phyloP scores from a whole-genome alignment of 2,329 filamentous ascomycete species.

The Trichothecium sympodiale region DNA sequence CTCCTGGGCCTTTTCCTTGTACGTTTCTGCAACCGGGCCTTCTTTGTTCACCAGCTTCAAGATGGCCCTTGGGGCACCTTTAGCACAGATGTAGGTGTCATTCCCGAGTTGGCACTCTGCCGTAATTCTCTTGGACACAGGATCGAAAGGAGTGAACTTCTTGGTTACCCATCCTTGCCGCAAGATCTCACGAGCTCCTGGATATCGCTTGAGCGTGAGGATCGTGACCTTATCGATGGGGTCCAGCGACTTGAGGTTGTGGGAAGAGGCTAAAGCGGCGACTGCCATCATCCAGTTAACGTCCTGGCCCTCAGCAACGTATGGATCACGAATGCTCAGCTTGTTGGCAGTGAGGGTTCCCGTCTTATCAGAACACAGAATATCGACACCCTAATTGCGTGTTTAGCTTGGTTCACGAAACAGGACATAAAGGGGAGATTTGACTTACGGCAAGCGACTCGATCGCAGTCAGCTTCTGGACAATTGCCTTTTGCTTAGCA shows the following conservation, averaged over 20 bases:
- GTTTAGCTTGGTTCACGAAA: conserved; percentile 3
- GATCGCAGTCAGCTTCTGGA: conserved; percentile 70
- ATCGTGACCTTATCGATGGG: conserved; percentile 74
- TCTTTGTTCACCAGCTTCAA: conserved; percentile 48
- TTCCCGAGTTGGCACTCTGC: conserved; percentile 57
- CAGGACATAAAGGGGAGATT: background rate
- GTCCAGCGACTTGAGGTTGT: conserved; percentile 69
- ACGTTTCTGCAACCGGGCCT: conserved; percentile 41
- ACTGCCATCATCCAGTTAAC: conserved; percentile 81
- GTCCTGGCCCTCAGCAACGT: conserved; percentile 65
- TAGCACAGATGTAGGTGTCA: conserved; percentile 62
- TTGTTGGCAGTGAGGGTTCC: conserved; percentile 68
- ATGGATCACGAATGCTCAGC: conserved; percentile 66
- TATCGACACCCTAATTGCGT: conserved; percentile 47
- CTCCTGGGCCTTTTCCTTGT: conserved; percentile 62
- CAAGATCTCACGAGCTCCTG: conserved; percentile 66
- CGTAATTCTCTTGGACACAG: conserved; percentile 71
- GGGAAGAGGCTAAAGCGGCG: conserved; percentile 64
- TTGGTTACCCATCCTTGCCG: conserved; percentile 65
- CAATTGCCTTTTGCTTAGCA: conserved; percentile 67
- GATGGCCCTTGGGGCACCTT: conserved; percentile 69
- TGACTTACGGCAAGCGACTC: conserved; percentile 50
- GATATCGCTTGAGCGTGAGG: conserved; percentile 64
- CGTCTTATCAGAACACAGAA: conserved; percentile 75
- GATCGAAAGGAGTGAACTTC: conserved; percentile 70